A percentile compares a stretch with the other conserved stretches of the same genome.
These are phyloP conservation scores for Miscanthus lutarioriparius DNA, from an alignment of 176 grass and related monocot genomes.

Conservation along the genomic window DNA sequence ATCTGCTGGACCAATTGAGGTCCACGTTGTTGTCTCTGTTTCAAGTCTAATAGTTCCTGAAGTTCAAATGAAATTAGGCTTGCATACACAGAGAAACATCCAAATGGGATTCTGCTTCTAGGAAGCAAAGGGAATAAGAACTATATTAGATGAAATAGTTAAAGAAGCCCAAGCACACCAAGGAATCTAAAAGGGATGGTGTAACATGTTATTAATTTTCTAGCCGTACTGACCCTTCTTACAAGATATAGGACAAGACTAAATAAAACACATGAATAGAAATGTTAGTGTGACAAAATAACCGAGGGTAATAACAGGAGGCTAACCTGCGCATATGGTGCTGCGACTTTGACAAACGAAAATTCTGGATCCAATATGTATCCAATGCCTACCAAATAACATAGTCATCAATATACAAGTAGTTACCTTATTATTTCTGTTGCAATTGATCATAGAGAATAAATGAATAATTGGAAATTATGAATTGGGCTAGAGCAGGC, in stretches of 20 bases:
- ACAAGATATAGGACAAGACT: not conserved
- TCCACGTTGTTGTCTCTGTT: conserved; percentile 52
- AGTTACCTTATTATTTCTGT: not conserved
- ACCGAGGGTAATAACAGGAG: not conserved
- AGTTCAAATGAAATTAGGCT: conserved; percentile 35
- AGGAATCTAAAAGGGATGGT: conserved; percentile 3
- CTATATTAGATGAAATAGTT: conserved; percentile 18
- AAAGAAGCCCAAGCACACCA: not conserved
- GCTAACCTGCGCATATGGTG: conserved; percentile 89
- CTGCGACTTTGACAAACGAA: conserved; percentile 90
- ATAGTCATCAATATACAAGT: conserved; percentile 20
- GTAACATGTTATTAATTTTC: conserved; percentile 2
- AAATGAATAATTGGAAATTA: conserved; percentile 24
- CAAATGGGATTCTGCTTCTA: not conserved
- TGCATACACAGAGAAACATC: conserved; percentile 23
- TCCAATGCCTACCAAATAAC: conserved; percentile 67
- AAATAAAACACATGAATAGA: conserved; percentile 3
- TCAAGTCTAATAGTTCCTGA: conserved; percentile 87
- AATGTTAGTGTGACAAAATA: conserved; percentile 1
- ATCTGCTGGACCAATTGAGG: conserved; percentile 76
- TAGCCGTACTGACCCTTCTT: not conserved
- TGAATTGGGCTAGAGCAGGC: not conserved
- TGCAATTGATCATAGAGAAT: not conserved
- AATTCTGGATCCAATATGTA: conserved; percentile 92
- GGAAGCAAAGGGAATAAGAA: conserved; percentile 14